A percentile compares a stretch with the other conserved stretches of the same genome.
Evolutionary conservation across 1,284 basidiomycete genomes (phyloP).

Genomic region (Crepidotus sp.): DNA sequence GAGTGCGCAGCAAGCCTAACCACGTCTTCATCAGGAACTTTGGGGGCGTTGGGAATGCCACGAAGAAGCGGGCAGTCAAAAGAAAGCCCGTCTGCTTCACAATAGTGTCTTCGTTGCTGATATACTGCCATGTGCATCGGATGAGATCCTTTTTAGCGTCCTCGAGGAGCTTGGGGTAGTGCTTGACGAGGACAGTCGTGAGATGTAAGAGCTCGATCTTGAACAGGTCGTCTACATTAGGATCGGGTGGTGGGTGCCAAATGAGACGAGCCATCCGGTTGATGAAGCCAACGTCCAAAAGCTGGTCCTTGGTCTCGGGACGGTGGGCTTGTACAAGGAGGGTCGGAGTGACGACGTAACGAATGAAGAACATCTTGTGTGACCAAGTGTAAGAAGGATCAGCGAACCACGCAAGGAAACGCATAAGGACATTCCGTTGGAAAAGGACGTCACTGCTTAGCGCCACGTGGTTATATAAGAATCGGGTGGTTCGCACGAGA

Average conservation of each 20-base stretch:
- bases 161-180: slow-evolving; percentile 70
- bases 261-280: slow-evolving; percentile 63
- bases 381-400: slow-evolving; percentile 58
- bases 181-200: slow-evolving; percentile 84
- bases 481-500: slow-evolving; percentile 72
- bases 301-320: slow-evolving; percentile 38
- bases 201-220: slow-evolving; percentile 89
- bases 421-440: slow-evolving; percentile 75
- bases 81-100: slow-evolving; percentile 95
- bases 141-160: slow-evolving; percentile 91
- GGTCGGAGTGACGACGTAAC: slow-evolving; percentile 85
- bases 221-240: slow-evolving; percentile 69
- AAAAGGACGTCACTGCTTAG: slow-evolving; percentile 54
- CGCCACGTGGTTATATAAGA: slow-evolving; percentile 85
- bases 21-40: slow-evolving; percentile 96
- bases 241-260: slow-evolving; percentile 71
- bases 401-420: slow-evolving; percentile 82
- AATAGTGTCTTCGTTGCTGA: slow-evolving; percentile 79
- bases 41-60: slow-evolving; percentile 81
- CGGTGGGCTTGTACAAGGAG: slow-evolving; percentile 71
- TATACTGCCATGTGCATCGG: slow-evolving; percentile 90
- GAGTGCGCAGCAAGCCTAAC: slow-evolving; percentile 83
- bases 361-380: slow-evolving; percentile 83
- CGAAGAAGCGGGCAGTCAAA: slow-evolving; percentile 91
- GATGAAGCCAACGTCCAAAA: slow-evolving; percentile 69